Conservation (phyloP, 805 yeast genomes). For the Kodamaea kaohsiungensis region DNA sequence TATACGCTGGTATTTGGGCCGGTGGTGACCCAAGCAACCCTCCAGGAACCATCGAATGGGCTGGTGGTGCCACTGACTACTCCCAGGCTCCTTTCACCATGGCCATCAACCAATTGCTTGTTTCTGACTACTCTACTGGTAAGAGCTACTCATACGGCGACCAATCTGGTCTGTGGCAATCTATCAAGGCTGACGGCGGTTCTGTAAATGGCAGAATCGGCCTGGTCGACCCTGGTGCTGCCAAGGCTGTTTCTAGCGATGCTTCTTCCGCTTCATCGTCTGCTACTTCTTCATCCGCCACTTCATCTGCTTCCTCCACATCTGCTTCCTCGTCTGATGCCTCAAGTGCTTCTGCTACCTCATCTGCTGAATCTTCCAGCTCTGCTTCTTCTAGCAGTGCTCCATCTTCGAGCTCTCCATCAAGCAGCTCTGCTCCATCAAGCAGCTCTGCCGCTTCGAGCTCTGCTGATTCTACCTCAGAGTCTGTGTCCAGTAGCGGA, state of each 20-base stretch:
- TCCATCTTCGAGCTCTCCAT: constrained; percentile 16
- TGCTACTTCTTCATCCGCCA: background rate
- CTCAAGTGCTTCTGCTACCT: constrained; percentile 16
- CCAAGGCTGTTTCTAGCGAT: constrained; percentile 11
- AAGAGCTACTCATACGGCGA: constrained; percentile 41
- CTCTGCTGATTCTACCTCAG: constrained; percentile 1
- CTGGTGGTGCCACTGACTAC: constrained; percentile 25
- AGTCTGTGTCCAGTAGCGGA: background rate
- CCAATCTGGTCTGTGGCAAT: constrained; percentile 37
- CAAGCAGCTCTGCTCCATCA: background rate
- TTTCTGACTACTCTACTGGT: constrained; percentile 52
- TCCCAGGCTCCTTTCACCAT: constrained; percentile 24
- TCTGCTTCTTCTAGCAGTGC: constrained; percentile 23
- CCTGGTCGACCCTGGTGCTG: constrained; percentile 3
- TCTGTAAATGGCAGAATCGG: constrained; percentile 21
- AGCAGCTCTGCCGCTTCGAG: constrained; percentile 3
- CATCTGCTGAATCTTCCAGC: constrained; percentile 16
- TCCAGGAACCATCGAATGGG: constrained; percentile 27
- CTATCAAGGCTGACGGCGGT: constrained; percentile 44
- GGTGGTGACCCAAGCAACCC: constrained; percentile 44
- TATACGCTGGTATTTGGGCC: constrained; percentile 46
- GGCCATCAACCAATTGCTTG: constrained; percentile 20
- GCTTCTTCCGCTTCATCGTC: constrained; percentile 6
- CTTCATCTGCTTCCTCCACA: constrained; percentile 16
- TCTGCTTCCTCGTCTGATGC: constrained; percentile 19